These are phyloP conservation scores for Penicillium paradoxum DNA, from an alignment of 495 filamentous ascomycete genomes.

Conservation along the genomic window DNA sequence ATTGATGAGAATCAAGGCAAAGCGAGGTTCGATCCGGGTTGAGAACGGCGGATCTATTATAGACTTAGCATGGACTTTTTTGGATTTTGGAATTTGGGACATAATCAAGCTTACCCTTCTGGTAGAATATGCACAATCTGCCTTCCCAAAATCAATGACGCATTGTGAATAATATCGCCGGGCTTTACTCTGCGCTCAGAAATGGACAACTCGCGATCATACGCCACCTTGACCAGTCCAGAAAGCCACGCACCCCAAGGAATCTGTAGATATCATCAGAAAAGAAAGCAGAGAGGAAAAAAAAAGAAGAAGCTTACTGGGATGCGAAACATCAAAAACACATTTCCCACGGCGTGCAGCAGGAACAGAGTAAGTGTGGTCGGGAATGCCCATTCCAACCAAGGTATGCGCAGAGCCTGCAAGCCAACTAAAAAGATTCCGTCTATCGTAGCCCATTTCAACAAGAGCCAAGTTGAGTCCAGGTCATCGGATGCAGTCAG, in stretches of 20 bases:
- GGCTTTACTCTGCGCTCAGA: constrained; percentile 85
- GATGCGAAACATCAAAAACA: constrained; percentile 87
- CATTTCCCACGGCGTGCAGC: constrained; percentile 64
- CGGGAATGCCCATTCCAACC: constrained; percentile 81
- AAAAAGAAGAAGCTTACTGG: constrained; percentile 48
- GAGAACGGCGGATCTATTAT: constrained; percentile 69
- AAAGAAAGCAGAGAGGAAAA: neutral
- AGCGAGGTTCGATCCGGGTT: constrained; percentile 74
- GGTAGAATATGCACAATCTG: constrained; percentile 96
- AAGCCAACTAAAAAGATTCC: constrained; percentile 76
- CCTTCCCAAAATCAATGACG: constrained; percentile 87
- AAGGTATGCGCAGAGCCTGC: constrained; percentile 83
- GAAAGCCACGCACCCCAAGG: constrained; percentile 64
- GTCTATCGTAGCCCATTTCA: constrained; percentile 90
- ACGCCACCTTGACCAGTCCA: constrained; percentile 66
- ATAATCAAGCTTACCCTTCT: constrained; percentile 67
- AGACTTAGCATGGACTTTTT: constrained; percentile 18
- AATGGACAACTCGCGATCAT: constrained; percentile 85
- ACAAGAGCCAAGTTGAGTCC: constrained; percentile 77
- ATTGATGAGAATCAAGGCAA: constrained; percentile 64
- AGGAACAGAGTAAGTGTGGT: constrained; percentile 63
- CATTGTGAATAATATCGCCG: constrained; percentile 77
- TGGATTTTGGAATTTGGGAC: neutral
- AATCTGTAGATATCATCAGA: constrained; percentile 41
- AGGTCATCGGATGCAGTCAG: constrained; percentile 68